Percentiles rank a stretch among this genome's conserved stretches.
Conservation (phyloP, 225 moss, liverwort and hornwort species). For the Takakia lepidozioides region DNA sequence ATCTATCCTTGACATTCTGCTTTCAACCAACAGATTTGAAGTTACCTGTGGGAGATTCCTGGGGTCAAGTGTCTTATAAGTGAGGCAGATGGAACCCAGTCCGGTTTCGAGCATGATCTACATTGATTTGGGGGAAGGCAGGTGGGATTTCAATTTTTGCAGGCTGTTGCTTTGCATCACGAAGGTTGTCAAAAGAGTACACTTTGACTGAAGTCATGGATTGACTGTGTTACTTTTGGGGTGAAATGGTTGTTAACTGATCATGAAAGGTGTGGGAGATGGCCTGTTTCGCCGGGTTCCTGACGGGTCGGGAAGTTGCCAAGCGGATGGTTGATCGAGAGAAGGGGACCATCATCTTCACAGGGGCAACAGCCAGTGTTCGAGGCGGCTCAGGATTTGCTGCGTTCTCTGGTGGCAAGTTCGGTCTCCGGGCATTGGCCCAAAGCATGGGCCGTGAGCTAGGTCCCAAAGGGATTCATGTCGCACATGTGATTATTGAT, state of each 20-base stretch:
- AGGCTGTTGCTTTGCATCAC: neutral
- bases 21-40: too few relatives aligned
- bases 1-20: too few relatives aligned
- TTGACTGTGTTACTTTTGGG: too few relatives aligned
- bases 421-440: conserved; percentile 27
- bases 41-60: too few relatives aligned
- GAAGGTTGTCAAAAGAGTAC: too few relatives aligned
- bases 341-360: conserved; percentile 61
- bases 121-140: too few relatives aligned
- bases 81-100: too few relatives aligned
- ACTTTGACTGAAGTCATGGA: too few relatives aligned
- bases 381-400: conserved; percentile 62
- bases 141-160: conserved; percentile 14
- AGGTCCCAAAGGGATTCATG: conserved; percentile 34
- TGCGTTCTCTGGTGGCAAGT: conserved; percentile 60
- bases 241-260: too few relatives aligned
- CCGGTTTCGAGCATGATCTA: too few relatives aligned
- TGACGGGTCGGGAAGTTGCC: conserved; percentile 63
- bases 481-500: conserved; percentile 63
- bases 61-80: too few relatives aligned
- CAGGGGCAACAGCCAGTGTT: conserved; percentile 72
- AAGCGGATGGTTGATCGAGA: conserved; percentile 55
- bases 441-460: conserved; percentile 41
- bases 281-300: conserved; percentile 65
- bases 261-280: conserved; percentile 73